A percentile compares a stretch with the other conserved stretches of the same genome.
These are phyloP conservation scores for Solanum chaucha DNA, from an alignment of 257 asterid genomes.

Conservation along the genomic window DNA sequence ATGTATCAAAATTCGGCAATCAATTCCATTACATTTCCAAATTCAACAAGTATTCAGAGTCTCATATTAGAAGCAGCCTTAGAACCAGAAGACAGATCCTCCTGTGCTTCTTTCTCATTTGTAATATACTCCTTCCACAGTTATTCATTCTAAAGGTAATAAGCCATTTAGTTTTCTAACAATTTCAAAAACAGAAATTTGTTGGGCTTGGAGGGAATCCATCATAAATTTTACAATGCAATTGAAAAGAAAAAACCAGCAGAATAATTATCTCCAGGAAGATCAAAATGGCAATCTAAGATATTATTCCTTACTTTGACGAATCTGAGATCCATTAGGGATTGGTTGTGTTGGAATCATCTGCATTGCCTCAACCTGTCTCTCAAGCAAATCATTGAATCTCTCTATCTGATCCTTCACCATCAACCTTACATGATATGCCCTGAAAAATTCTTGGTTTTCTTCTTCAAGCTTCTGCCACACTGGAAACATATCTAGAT, in stretches of 20 bases:
- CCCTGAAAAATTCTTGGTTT: conserved; percentile 74
- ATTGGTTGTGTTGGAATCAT: conserved; percentile 26
- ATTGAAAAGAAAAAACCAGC: neutral
- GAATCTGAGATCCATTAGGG: conserved; percentile 45
- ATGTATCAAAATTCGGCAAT: neutral
- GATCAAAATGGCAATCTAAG: neutral
- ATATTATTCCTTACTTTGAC: conserved; percentile 36
- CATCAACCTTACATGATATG: conserved; percentile 62
- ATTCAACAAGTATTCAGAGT: neutral
- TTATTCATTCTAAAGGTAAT: neutral
- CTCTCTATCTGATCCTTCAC: conserved; percentile 78
- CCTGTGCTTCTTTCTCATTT: neutral
- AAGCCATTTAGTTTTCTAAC: neutral
- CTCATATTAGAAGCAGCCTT: neutral
- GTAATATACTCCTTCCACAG: neutral
- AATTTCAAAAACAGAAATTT: neutral
- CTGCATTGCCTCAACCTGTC: conserved; percentile 65
- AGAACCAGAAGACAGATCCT: neutral
- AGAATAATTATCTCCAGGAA: neutral
- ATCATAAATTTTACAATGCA: neutral
- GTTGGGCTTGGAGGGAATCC: neutral
- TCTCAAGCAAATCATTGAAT: conserved; percentile 75
- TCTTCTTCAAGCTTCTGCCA: conserved; percentile 95
- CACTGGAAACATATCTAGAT: conserved; percentile 40
- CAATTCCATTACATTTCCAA: neutral